A percentile compares a stretch with the other conserved stretches of the same genome.
These are phyloP conservation scores for Eucalyptus urophylla DNA, from an alignment of 345 rosid species.

Conservation along the genomic window DNA sequence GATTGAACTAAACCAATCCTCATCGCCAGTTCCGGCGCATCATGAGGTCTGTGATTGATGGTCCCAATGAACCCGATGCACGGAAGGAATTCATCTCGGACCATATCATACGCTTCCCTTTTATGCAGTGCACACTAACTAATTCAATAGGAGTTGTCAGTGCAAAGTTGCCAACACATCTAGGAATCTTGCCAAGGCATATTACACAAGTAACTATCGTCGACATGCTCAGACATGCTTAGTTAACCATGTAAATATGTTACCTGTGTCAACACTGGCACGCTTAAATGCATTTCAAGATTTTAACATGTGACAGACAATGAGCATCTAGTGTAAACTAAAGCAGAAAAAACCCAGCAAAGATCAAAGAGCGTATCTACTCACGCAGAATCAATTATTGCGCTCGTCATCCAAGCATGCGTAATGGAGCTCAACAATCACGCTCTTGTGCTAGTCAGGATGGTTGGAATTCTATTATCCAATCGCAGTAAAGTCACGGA, in stretches of 20 bases:
- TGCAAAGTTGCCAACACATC: not conserved
- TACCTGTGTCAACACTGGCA: not conserved
- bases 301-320: not conserved
- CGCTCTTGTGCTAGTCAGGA: not conserved
- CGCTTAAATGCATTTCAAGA: not conserved
- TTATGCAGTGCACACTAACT: rapidly evolving
- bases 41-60: not conserved
- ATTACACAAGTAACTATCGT: not conserved
- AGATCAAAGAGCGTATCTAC: not conserved
- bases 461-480: not conserved
- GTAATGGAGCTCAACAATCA: not conserved
- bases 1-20: not conserved
- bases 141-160: not conserved
- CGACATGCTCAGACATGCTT: not conserved
- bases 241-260: not conserved
- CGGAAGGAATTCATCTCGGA: not conserved
- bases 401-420: not conserved
- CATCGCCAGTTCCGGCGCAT: not conserved
- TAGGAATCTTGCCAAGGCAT: not conserved
- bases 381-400: not conserved
- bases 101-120: not conserved
- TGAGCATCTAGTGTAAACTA: not conserved
- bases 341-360: not conserved
- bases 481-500: not conserved
- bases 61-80: not conserved